Evolutionary conservation across 1,139 yeast species (phyloP).

Genomic region (Sugiyamaella grinbergsii): DNA sequence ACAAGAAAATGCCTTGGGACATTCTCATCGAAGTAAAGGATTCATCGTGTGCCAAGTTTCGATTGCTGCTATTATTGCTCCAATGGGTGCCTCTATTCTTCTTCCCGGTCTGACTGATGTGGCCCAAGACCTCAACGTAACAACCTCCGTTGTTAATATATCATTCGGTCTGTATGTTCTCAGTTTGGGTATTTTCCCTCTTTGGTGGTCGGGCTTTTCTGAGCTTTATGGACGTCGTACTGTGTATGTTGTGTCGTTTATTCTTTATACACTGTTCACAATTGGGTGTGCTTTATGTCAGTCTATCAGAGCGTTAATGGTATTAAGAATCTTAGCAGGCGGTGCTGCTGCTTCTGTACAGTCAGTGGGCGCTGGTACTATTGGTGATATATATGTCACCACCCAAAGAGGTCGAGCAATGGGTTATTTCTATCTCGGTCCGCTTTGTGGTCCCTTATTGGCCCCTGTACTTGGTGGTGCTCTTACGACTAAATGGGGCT

Average conservation of each 20-base stretch:
- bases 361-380: conserved; percentile 88
- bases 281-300: conserved; percentile 73
- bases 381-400: conserved; percentile 69
- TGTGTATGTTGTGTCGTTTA: conserved; percentile 68
- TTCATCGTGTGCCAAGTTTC: conserved; percentile 68
- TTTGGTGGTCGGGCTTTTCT: conserved; percentile 87
- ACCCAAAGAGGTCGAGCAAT: conserved; percentile 76
- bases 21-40: conserved; percentile 53
- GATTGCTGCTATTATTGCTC: conserved; percentile 76
- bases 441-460: conserved; percentile 75
- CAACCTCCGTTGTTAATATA: conserved; percentile 63
- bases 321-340: conserved; percentile 70
- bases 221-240: conserved; percentile 71
- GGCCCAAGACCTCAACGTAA: conserved; percentile 55
- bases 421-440: conserved; percentile 81
- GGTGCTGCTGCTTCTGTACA: conserved; percentile 86
- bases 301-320: conserved; percentile 62
- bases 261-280: conserved; percentile 62
- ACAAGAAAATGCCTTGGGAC: conserved; percentile 68
- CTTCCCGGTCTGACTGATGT: conserved; percentile 76
- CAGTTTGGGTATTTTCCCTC: conserved; percentile 75
- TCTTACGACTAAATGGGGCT: conserved; percentile 70
- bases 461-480: conserved; percentile 86
- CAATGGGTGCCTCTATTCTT: conserved; percentile 88
- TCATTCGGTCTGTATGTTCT: conserved; percentile 78